These are phyloP conservation scores for Sporodiniella umbellata DNA, from an alignment of 371 early-diverging fungal species.

Conservation along the genomic window DNA sequence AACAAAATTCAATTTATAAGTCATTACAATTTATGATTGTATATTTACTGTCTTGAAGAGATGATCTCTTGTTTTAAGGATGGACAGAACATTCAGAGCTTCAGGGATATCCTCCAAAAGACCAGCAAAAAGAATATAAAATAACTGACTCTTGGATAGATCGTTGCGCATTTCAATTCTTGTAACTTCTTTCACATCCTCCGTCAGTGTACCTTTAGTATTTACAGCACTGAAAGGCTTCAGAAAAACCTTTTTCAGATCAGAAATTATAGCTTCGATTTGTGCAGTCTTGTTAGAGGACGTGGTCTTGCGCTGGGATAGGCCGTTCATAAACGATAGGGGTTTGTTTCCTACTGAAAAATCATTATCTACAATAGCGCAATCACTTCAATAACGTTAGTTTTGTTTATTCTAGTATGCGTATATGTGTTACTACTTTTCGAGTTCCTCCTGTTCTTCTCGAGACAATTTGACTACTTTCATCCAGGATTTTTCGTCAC, in stretches of 20 bases:
- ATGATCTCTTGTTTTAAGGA: slow-evolving; percentile 36
- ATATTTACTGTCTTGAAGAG: slow-evolving; percentile 55
- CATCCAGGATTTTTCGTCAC: slow-evolving; percentile 60
- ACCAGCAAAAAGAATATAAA: slow-evolving; percentile 56
- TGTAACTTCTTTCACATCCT: slow-evolving; percentile 73
- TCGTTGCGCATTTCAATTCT: slow-evolving; percentile 76
- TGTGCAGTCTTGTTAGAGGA: slow-evolving; percentile 28
- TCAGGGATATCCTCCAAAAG: slow-evolving; percentile 52
- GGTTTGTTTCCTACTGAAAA: slow-evolving; percentile 11
- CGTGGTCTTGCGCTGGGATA: neutral
- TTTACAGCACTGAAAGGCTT: slow-evolving; percentile 16
- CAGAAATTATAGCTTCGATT: slow-evolving; percentile 46
- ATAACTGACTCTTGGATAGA: slow-evolving; percentile 63
- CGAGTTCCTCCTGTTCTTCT: slow-evolving; percentile 59
- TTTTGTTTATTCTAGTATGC: neutral
- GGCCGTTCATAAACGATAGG: neutral
- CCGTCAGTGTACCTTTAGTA: slow-evolving; percentile 28
- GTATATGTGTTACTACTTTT: slow-evolving; percentile 22
- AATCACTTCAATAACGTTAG: neutral
- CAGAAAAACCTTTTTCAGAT: slow-evolving; percentile 45
- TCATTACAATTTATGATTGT: no score
- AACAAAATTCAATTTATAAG: no score
- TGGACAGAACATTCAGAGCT: slow-evolving; percentile 16
- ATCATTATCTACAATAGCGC: neutral
- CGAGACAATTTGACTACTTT: slow-evolving; percentile 62